Evolutionary conservation across 2,329 filamentous ascomycete species (phyloP).

Genomic region (Diplodia seriata): DNA sequence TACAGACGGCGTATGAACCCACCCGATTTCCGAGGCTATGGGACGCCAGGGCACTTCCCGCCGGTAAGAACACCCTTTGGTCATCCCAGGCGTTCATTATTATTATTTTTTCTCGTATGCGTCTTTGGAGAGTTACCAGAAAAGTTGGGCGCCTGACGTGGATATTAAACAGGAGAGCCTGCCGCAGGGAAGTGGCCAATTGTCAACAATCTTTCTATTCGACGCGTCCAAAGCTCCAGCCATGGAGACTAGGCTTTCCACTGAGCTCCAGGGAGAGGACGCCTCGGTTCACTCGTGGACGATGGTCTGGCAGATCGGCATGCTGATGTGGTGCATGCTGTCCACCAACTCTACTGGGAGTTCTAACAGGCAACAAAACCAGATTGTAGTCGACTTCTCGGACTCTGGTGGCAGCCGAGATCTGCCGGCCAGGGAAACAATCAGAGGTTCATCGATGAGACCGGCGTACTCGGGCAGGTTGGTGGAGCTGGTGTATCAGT

Average conservation of each 20-base stretch:
- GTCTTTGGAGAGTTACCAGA: no score
- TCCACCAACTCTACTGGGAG: background rate
- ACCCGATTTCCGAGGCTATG: background rate
- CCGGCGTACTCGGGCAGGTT: conserved; percentile 12
- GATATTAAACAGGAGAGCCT: background rate
- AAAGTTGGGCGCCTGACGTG: background rate
- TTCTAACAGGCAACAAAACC: background rate
- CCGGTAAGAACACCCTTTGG: background rate
- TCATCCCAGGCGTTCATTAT: background rate
- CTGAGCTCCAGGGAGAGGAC: background rate
- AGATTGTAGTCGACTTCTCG: conserved; percentile 1
- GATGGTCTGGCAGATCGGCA: conserved; percentile 16
- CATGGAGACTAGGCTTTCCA: background rate
- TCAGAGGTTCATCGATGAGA: background rate
- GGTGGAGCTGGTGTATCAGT: conserved; percentile 17
- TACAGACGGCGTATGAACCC: background rate
- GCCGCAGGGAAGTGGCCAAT: no score
- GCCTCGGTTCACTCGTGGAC: background rate
- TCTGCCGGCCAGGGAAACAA: background rate
- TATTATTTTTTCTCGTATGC: no score
- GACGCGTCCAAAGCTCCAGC: no score
- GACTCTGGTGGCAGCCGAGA: background rate
- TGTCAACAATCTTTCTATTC: background rate
- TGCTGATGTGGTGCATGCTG: conserved; percentile 1
- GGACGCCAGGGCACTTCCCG: background rate